Conservation (phyloP, 495 filamentous ascomycete genomes). For the Choiromyces venosus region DNA sequence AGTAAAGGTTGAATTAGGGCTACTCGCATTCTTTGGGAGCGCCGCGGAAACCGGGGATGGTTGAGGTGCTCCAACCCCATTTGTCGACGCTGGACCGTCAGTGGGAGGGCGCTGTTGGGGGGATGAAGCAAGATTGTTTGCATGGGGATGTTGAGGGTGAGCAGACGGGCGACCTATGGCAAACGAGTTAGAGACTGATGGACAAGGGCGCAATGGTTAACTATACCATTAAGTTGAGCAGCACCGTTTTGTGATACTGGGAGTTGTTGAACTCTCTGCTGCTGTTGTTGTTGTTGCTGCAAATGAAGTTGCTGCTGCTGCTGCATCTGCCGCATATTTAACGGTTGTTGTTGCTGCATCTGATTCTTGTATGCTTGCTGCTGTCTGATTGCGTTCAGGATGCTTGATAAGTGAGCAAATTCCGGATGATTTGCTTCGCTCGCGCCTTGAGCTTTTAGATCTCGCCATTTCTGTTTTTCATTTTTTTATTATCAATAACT, state of each 20-base stretch:
- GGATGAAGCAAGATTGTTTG: slow-evolving; percentile 21
- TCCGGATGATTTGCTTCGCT: slow-evolving; percentile 40
- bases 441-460: slow-evolving; percentile 37
- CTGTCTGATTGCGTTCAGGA: slow-evolving; percentile 34
- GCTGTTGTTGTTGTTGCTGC: slow-evolving; percentile 23
- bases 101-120: slow-evolving; percentile 21
- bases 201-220: slow-evolving; percentile 4
- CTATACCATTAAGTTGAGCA: slow-evolving; percentile 39
- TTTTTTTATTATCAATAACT: slow-evolving; percentile 24
- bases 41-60: slow-evolving; percentile 10
- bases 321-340: slow-evolving; percentile 35
- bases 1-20: slow-evolving; percentile 40
- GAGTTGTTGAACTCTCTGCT: slow-evolving; percentile 24
- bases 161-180: slow-evolving; percentile 21
- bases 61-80: slow-evolving; percentile 20
- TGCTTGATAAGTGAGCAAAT: slow-evolving; percentile 38
- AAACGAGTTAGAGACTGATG: slow-evolving; percentile 10
- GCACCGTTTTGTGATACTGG: slow-evolving; percentile 26
- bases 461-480: slow-evolving; percentile 38
- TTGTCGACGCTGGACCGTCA: slow-evolving; percentile 16
- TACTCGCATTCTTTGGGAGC: slow-evolving; percentile 16
- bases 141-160: slow-evolving; percentile 26
- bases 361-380: slow-evolving; percentile 34
- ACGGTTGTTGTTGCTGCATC: slow-evolving; percentile 32
- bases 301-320: slow-evolving; percentile 25